These are phyloP conservation scores for Boechera divaricarpa DNA, from an alignment of 345 rosid genomes.

Conservation along the genomic window DNA sequence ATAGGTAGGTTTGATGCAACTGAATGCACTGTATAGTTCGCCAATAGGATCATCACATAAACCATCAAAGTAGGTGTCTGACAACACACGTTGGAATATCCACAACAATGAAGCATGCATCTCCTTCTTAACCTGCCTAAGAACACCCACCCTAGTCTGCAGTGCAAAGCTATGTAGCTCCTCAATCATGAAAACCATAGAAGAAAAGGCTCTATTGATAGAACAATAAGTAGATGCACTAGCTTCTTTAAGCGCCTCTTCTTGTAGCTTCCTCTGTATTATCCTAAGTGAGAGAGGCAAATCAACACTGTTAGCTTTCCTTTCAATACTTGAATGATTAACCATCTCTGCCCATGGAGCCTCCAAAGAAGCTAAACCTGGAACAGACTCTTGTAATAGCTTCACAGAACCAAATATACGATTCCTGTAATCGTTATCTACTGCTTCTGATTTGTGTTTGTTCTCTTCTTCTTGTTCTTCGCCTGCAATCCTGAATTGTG, in stretches of 20 bases:
- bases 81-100: slow-evolving; percentile 74
- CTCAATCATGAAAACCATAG: slow-evolving; percentile 64
- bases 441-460: slow-evolving; percentile 22
- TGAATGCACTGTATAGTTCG: slow-evolving; percentile 71
- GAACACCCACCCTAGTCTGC: slow-evolving; percentile 50
- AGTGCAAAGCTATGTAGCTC: slow-evolving; percentile 71
- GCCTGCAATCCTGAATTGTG: slow-evolving; percentile 29
- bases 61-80: slow-evolving; percentile 81
- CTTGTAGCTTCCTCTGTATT: slow-evolving; percentile 65
- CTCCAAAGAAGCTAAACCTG: slow-evolving; percentile 40
- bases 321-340: slow-evolving; percentile 47
- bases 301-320: slow-evolving; percentile 59
- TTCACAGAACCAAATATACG: slow-evolving; percentile 23
- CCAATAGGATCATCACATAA: slow-evolving; percentile 68
- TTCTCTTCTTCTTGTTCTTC: slow-evolving; percentile 15
- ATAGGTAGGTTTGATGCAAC: slow-evolving; percentile 46
- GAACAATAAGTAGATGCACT: slow-evolving; percentile 59
- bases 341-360: slow-evolving; percentile 46
- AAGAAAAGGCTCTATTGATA: slow-evolving; percentile 70
- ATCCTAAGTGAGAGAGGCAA: slow-evolving; percentile 70
- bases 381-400: slow-evolving; percentile 36
- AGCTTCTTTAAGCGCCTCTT: slow-evolving; percentile 52
- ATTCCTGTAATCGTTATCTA: slow-evolving; percentile 9
- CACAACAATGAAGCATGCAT: slow-evolving; percentile 63
- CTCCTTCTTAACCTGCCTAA: slow-evolving; percentile 56